These are phyloP conservation scores for Hemileia vastatrix DNA, from an alignment of 1,284 basidiomycete genomes.

Conservation along the genomic window DNA sequence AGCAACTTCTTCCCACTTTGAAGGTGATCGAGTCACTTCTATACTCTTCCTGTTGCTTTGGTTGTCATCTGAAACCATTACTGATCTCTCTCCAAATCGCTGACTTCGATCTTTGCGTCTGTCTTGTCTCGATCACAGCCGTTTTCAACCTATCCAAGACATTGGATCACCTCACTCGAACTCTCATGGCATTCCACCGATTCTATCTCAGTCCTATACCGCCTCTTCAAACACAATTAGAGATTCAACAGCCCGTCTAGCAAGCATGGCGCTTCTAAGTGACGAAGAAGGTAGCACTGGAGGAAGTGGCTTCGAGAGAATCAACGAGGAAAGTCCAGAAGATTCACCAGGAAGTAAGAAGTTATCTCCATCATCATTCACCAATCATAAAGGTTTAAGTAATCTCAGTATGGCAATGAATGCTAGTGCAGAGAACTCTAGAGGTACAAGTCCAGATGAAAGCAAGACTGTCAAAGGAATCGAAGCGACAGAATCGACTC, in stretches of 20 bases:
- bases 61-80: too few species aligned
- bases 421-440: slow-evolving; percentile 15
- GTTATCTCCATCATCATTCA: not conserved
- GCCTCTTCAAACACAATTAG: slow-evolving; percentile 37
- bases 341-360: too few species aligned
- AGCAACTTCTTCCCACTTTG: too few species aligned
- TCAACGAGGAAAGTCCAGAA: slow-evolving; percentile 25
- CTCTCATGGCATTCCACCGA: slow-evolving; percentile 15
- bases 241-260: slow-evolving; percentile 38
- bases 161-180: slow-evolving; percentile 23
- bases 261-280: slow-evolving; percentile 34
- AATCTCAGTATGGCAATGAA: slow-evolving; percentile 1
- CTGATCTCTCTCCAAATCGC: too few species aligned
- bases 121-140: too few species aligned
- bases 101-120: too few species aligned
- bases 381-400: not conserved
- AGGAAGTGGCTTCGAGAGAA: slow-evolving; percentile 27
- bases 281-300: slow-evolving; percentile 29
- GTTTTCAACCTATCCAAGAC: too few species aligned
- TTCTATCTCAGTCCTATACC: slow-evolving; percentile 34
- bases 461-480: not conserved
- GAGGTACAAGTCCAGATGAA: slow-evolving; percentile 22
- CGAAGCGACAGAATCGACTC: not conserved
- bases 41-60: too few species aligned
- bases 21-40: too few species aligned